phyloP scores from a whole-genome alignment of 306 rosid genomes.

The Cercis canadensis region DNA sequence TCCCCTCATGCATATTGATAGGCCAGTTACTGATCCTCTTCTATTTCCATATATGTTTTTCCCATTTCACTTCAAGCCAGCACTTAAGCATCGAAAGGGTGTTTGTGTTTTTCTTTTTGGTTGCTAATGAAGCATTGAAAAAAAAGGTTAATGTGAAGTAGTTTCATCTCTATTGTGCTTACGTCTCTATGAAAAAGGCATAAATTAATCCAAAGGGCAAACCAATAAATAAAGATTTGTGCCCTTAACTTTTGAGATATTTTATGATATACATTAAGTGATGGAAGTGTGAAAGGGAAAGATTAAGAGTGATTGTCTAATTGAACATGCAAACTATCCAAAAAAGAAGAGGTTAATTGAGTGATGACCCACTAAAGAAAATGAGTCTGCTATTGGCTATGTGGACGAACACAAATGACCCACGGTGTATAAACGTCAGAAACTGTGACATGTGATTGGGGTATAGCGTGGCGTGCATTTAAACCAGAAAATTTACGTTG shows the following conservation, averaged over 20 bases:
- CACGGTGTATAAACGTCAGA: neutral
- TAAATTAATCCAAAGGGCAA: neutral
- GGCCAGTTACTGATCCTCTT: no score
- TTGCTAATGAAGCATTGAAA: no score
- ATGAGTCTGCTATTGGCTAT: neutral
- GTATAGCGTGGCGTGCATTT: no score
- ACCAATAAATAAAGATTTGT: neutral
- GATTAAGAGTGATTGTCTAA: slow-evolving; percentile 42
- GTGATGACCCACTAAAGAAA: slow-evolving; percentile 28
- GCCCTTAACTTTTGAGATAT: neutral
- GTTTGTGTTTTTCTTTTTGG: no score
- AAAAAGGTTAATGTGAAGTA: neutral
- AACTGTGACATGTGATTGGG: no score
- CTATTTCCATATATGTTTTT: no score
- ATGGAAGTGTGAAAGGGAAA: neutral
- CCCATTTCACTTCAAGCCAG: no score
- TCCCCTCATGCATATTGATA: no score
- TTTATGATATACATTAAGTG: slow-evolving; percentile 6
- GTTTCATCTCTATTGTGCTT: slow-evolving; percentile 5
- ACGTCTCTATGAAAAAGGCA: slow-evolving; percentile 2
- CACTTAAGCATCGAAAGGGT: no score
- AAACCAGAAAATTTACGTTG: no score
- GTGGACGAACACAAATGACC: slow-evolving; percentile 1
- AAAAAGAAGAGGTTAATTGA: slow-evolving; percentile 24
- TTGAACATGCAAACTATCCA: slow-evolving; percentile 30